These are phyloP conservation scores for Discostella stelligera DNA, from an alignment of 352 stramenopile genomes.

Conservation along the genomic window DNA sequence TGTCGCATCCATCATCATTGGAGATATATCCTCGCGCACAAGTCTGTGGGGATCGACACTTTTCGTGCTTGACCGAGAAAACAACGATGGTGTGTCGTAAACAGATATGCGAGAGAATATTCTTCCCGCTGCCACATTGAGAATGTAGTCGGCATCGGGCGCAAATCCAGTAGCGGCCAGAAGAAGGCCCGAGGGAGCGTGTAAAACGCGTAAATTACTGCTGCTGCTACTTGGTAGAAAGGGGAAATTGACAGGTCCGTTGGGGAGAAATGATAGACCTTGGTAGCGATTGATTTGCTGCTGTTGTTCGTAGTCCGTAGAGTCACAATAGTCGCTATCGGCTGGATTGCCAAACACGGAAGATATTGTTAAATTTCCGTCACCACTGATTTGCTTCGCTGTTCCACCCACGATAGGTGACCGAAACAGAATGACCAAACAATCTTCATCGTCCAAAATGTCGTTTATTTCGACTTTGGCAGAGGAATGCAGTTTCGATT, in stretches of 20 bases:
- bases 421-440: slow-evolving; percentile 28
- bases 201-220: slow-evolving; percentile 35
- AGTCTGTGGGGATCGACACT: slow-evolving; percentile 44
- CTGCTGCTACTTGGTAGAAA: slow-evolving; percentile 4
- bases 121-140: slow-evolving; percentile 32
- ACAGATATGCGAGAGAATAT: slow-evolving; percentile 39
- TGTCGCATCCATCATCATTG: slow-evolving; percentile 36
- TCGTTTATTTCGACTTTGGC: neutral
- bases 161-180: slow-evolving; percentile 44
- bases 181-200: slow-evolving; percentile 39
- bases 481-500: neutral
- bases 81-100: slow-evolving; percentile 22
- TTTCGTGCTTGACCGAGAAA: slow-evolving; percentile 11
- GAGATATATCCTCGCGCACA: slow-evolving; percentile 42
- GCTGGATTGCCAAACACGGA: slow-evolving; percentile 13
- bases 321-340: neutral
- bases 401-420: slow-evolving; percentile 5
- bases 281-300: neutral
- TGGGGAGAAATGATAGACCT: slow-evolving; percentile 27
- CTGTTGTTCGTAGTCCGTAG: neutral
- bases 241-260: slow-evolving; percentile 27
- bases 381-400: neutral
- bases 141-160: slow-evolving; percentile 38
- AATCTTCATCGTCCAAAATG: slow-evolving; percentile 10
- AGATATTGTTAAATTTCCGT: slow-evolving; percentile 20